Conservation (phyloP, 805 yeast genomes). For the Ogataea pilisensis region DNA sequence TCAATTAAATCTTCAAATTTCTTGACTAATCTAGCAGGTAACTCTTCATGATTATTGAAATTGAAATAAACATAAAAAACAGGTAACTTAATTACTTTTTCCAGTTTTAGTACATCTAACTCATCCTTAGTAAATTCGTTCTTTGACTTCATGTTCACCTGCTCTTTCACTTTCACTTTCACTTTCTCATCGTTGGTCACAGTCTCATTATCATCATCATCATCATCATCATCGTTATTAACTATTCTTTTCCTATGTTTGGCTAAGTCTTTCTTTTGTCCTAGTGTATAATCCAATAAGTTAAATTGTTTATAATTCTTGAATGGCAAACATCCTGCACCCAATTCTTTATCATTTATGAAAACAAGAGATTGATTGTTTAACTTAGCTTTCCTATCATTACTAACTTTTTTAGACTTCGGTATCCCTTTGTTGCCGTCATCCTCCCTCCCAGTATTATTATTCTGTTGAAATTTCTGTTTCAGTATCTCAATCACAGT, state of each 20-base stretch:
- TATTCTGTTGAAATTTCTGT: conserved; percentile 16
- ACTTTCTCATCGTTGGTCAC: too few relatives aligned
- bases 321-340: background rate
- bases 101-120: conserved; percentile 10
- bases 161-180: background rate
- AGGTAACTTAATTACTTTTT: conserved; percentile 16
- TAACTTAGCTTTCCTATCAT: conserved; percentile 14
- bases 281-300: conserved; percentile 16
- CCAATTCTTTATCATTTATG: conserved; percentile 2
- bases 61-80: conserved; percentile 24
- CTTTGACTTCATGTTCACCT: background rate
- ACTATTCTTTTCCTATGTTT: background rate
- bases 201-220: too few relatives aligned
- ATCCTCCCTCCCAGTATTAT: background rate
- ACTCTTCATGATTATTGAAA: conserved; percentile 7
- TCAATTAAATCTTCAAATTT: conserved; percentile 1
- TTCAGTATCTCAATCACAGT: conserved; percentile 29
- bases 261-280: conserved; percentile 1
- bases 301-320: conserved; percentile 20
- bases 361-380: conserved; percentile 3
- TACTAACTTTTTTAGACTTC: conserved; percentile 3
- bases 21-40: conserved; percentile 2
- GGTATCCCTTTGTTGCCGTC: background rate
- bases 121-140: conserved; percentile 5
- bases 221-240: background rate